phyloP scores from a whole-genome alignment of 1,284 basidiomycete genomes.

The Puccinia hordei region DNA sequence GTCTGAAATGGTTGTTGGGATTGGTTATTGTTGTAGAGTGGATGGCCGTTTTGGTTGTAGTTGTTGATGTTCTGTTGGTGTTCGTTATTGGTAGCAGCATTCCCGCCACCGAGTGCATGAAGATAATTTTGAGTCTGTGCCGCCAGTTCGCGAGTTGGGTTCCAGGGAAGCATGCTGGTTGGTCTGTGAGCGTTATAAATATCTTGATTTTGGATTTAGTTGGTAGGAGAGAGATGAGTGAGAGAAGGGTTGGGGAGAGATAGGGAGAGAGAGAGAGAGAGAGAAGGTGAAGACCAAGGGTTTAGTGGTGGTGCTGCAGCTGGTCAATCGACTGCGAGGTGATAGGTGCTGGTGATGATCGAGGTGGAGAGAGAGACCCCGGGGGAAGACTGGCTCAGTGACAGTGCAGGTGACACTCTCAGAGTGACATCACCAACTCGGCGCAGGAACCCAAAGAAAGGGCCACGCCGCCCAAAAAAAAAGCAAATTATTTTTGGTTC shows the following conservation, averaged over 20 bases:
- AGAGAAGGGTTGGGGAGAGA: too few species aligned
- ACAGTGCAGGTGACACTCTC: neutral
- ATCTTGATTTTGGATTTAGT: neutral
- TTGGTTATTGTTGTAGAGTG: constrained; percentile 13
- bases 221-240: too few species aligned
- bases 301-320: too few species aligned
- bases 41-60: constrained; percentile 9
- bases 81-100: neutral
- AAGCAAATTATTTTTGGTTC: too few species aligned
- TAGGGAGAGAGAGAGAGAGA: too few species aligned
- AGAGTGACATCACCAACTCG: neutral
- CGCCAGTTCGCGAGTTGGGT: constrained; percentile 34
- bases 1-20: neutral
- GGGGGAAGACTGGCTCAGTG: neutral
- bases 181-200: neutral
- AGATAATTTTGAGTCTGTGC: constrained; percentile 46
- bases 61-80: neutral
- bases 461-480: too few species aligned
- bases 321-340: neutral
- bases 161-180: constrained; percentile 34
- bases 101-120: constrained; percentile 27
- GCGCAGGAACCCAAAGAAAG: neutral
- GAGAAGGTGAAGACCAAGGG: too few species aligned
- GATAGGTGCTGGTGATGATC: neutral
- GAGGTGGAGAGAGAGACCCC: neutral